These are phyloP conservation scores for Castanopsis chinensis DNA, from an alignment of 306 rosid genomes.

Conservation along the genomic window DNA sequence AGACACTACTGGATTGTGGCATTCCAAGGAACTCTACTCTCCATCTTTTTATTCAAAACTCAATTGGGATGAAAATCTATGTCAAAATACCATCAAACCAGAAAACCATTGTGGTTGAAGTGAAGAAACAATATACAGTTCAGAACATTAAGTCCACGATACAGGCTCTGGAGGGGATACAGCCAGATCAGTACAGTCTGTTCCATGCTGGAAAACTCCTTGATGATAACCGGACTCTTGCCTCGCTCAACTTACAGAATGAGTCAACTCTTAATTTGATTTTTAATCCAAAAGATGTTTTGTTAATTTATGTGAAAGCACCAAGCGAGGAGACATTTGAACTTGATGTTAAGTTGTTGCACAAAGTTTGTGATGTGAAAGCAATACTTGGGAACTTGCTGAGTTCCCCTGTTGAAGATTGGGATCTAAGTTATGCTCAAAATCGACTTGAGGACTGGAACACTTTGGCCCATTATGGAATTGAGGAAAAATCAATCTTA, in stretches of 20 bases:
- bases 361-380: constrained; percentile 5
- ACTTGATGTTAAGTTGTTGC: constrained; percentile 13
- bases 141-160: constrained; percentile 13
- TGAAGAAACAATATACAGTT: constrained; percentile 13
- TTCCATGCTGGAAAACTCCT: constrained; percentile 14
- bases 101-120: constrained; percentile 8
- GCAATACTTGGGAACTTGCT: constrained; percentile 9
- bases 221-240: constrained; percentile 12
- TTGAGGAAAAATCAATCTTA: not conserved
- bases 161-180: not conserved
- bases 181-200: not conserved
- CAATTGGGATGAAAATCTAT: not conserved
- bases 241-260: not conserved
- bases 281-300: not conserved
- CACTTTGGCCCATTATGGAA: not conserved
- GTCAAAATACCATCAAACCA: constrained; percentile 22
- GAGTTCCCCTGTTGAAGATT: not conserved
- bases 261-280: constrained; percentile 19
- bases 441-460: constrained; percentile 11
- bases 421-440: constrained; percentile 2
- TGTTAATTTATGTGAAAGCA: constrained; percentile 3
- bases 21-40: constrained; percentile 1
- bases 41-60: not conserved
- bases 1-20: constrained; percentile 11
- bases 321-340: not conserved